phyloP scores from a whole-genome alignment of 176 grass and related monocot species.

The Triticum dicoccoides region DNA sequence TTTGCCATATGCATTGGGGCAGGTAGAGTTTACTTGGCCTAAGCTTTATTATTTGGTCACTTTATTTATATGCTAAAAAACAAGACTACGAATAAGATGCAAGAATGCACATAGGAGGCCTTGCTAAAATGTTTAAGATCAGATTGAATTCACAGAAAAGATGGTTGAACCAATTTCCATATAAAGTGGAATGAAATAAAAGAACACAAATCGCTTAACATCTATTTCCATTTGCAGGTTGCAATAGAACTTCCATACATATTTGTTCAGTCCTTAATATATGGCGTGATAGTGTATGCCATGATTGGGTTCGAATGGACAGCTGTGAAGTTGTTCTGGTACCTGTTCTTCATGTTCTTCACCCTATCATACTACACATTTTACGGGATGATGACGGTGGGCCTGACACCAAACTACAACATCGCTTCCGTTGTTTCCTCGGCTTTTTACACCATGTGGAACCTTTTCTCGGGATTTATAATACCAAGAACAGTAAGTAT shows the following conservation, averaged over 20 bases:
- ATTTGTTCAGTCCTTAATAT: conserved; percentile 55
- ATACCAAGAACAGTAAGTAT: conserved; percentile 18
- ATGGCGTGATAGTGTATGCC: conserved; percentile 54
- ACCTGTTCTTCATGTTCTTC: conserved; percentile 92
- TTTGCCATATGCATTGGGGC: conserved; percentile 93
- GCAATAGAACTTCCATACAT: conserved; percentile 65
- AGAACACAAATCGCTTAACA: background rate
- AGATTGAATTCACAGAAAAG: background rate
- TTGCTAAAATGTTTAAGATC: background rate
- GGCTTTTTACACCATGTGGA: background rate
- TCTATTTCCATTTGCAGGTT: background rate
- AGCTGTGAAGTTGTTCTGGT: conserved; percentile 74
- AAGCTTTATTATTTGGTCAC: background rate
- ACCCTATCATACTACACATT: conserved; percentile 76
- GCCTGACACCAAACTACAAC: conserved; percentile 63
- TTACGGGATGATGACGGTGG: conserved; percentile 86
- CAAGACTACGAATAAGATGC: background rate
- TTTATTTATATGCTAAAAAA: background rate
- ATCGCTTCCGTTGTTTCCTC: conserved; percentile 40
- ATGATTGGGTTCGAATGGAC: conserved; percentile 88
- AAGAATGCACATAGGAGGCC: background rate
- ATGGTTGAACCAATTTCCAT: background rate
- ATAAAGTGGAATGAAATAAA: background rate
- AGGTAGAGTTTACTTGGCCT: conserved; percentile 21
- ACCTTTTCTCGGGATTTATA: conserved; percentile 19